These are phyloP conservation scores for Pichia cactophila DNA, from an alignment of 1,139 yeast species.

Conservation along the genomic window DNA sequence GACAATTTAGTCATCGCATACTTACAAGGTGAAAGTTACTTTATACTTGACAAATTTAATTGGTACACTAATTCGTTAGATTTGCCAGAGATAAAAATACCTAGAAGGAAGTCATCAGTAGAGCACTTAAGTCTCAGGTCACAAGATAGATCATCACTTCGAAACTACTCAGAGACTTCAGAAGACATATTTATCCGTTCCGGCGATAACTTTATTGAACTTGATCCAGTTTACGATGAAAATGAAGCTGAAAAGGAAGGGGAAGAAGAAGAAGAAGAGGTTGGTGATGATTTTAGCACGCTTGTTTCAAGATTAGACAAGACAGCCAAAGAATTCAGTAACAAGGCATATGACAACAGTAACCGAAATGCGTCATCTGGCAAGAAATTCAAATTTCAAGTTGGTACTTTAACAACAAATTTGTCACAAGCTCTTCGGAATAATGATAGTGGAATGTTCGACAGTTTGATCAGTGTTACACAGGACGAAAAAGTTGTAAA, in stretches of 20 bases:
- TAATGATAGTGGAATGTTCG: conserved; percentile 64
- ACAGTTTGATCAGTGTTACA: conserved; percentile 67
- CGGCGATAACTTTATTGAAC: conserved; percentile 55
- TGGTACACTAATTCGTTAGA: conserved; percentile 35
- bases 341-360: conserved; percentile 10
- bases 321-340: conserved; percentile 3
- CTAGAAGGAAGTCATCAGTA: conserved; percentile 34
- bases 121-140: conserved; percentile 24
- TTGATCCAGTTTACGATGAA: conserved; percentile 34
- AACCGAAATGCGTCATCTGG: conserved; percentile 2
- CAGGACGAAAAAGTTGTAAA: conserved; percentile 63
- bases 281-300: conserved; percentile 32
- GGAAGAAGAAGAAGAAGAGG: conserved; percentile 25
- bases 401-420: conserved; percentile 60
- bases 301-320: conserved; percentile 46
- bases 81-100: conserved; percentile 28
- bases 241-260: conserved; percentile 33
- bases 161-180: conserved; percentile 55
- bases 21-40: conserved; percentile 63
- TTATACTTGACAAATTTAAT: conserved; percentile 53
- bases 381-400: conserved; percentile 31
- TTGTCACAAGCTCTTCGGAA: conserved; percentile 66
- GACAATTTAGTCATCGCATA: conserved; percentile 49
- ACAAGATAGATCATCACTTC: conserved; percentile 65
- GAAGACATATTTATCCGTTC: conserved; percentile 51